Evolutionary conservation across 441 rosid species (phyloP).

Genomic region (Viola pubescens): DNA sequence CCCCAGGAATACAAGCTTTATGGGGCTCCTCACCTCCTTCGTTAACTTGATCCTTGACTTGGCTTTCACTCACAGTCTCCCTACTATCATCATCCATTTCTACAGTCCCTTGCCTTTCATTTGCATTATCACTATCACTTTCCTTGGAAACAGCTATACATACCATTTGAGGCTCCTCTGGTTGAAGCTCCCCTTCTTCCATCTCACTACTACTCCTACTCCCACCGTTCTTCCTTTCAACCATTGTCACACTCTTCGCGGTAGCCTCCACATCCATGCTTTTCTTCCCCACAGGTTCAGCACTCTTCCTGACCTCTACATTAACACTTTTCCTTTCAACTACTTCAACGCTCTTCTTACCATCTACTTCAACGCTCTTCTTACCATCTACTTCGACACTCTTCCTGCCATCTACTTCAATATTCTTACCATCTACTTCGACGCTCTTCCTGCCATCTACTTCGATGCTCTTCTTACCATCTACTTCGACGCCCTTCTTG

Average conservation of each 20-base stretch:
- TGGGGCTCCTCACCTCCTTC: constrained; percentile 21
- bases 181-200: constrained; percentile 99
- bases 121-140: constrained; percentile 7
- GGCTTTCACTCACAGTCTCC: constrained; percentile 25
- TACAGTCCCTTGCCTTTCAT: constrained; percentile 13
- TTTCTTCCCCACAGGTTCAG: constrained; percentile 23
- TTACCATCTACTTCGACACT: constrained; percentile 19
- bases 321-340: constrained; percentile 19
- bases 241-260: constrained; percentile 11
- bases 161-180: constrained; percentile 34
- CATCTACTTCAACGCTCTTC: constrained; percentile 17
- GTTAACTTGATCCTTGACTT: constrained; percentile 19
- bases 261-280: constrained; percentile 2
- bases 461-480: constrained; percentile 1
- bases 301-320: constrained; percentile 22
- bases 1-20: constrained; percentile 20
- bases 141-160: constrained; percentile 20
- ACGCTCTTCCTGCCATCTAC: constrained; percentile 25
- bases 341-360: constrained; percentile 15
- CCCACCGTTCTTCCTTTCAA: constrained; percentile 32
- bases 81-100: constrained; percentile 18
- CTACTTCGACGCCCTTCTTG: constrained; percentile 22
- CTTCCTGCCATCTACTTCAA: constrained; percentile 25
- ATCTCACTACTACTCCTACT: constrained; percentile 71
- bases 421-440: constrained; percentile 16